Base-by-base conservation (phyloP, 768 basidiomycete species). In the Podaxis sp. region DNA sequence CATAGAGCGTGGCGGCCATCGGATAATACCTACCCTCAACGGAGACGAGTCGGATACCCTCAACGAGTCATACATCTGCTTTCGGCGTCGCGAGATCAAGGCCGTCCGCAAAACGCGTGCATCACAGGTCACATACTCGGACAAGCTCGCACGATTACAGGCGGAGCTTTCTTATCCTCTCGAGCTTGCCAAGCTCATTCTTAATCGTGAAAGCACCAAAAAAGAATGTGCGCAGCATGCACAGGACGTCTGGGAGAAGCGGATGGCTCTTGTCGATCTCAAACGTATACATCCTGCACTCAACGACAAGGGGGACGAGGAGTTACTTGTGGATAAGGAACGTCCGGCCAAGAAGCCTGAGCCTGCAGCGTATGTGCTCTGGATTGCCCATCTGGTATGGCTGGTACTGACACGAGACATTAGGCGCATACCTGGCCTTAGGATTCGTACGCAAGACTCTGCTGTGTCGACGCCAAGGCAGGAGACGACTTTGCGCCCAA, bases 11-110 rank as follows among this genome's bases (percentile, higher is more conserved):
- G 84, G 83, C 4, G 97, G 97, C 2, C 89, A 90, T 67, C 80
- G 87, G 54, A 92, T 99, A 72, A 91, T 96, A 67, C 95, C 96
- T 4, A 77, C 77, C 8, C 84, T 99, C 33, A 96, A 98, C 72
- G 89, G 85, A 69, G 95, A 99, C 73, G 96, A 98, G 76, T 83
- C 90, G 20, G 95, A 97, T 73, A 88, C 88, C 51, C 83, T 83
- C 67, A 94, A 93, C 60, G 95, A 96, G 69, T 96, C 96, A 0
- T 99, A 98, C 66, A 91, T 98, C 50, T 99, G 97, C 76, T 99
- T 99, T 83, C 87, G 97, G 40, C 84, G 95, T 64, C 89, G 96
- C 59, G 96, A 99, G 73, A 89, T 91, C 75, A 99, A 99, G 73
- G 88, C 93, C 3, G 85, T 93, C 50, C 88, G 97, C 65, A 99